A percentile compares a stretch with the other conserved stretches of the same genome.
Conservation (phyloP, 169 alveolate genomes). For the Plasmodium fragile region DNA sequence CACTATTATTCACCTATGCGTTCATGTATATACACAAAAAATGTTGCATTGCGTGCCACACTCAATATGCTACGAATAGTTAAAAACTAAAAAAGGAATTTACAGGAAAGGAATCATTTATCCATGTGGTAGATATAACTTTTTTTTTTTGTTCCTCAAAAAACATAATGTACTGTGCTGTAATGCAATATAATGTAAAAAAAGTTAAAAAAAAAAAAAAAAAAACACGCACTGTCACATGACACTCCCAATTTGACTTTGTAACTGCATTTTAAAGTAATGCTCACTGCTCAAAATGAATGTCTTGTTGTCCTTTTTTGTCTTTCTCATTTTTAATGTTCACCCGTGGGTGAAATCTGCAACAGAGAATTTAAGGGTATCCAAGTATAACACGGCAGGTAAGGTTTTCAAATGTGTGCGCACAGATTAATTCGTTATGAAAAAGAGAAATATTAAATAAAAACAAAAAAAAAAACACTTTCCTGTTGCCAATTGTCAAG, state of each 20-base stretch:
- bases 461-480: background rate
- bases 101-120: background rate
- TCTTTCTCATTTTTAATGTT: constrained; percentile 1
- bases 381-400: constrained; percentile 39
- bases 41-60: background rate
- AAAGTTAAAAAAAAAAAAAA: background rate
- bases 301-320: constrained; percentile 25
- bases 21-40: background rate
- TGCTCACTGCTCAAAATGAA: constrained; percentile 34
- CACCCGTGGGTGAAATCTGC: constrained; percentile 21
- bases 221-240: background rate
- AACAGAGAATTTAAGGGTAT: constrained; percentile 62
- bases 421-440: background rate
- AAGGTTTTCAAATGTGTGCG: background rate
- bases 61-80: background rate
- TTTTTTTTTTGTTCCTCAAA: constrained; percentile 2
- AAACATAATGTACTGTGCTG: background rate
- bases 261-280: constrained; percentile 13
- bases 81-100: constrained; percentile 6
- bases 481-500: constrained; percentile 16
- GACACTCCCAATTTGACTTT: background rate
- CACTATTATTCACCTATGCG: background rate
- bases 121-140: background rate
- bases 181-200: background rate
- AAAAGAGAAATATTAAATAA: background rate